These are phyloP conservation scores for Saccharomycopsis sp. DNA, from an alignment of 805 yeast genomes.

Conservation along the genomic window DNA sequence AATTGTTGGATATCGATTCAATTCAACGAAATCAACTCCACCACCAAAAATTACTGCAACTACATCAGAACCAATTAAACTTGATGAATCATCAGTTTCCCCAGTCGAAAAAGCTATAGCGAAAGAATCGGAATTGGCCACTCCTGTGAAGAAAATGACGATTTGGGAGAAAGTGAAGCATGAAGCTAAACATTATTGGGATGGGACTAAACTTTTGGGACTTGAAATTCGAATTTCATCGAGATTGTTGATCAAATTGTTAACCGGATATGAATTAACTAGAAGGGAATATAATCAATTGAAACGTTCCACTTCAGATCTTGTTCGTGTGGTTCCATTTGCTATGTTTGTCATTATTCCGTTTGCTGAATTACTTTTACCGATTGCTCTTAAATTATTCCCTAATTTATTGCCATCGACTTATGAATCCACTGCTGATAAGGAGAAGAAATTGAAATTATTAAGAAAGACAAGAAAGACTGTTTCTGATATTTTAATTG, in stretches of 20 bases:
- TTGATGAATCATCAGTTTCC: not conserved
- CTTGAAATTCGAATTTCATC: conserved; percentile 81
- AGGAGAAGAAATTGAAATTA: conserved; percentile 47
- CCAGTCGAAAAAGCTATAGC: conserved; percentile 9
- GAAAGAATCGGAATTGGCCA: not conserved
- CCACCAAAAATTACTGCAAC: conserved; percentile 1
- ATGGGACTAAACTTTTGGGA: conserved; percentile 90
- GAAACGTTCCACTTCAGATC: conserved; percentile 79
- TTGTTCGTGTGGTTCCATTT: conserved; percentile 85
- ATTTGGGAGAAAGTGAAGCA: conserved; percentile 69
- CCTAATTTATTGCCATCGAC: conserved; percentile 94
- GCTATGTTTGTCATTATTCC: conserved; percentile 86
- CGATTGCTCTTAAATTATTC: conserved; percentile 84
- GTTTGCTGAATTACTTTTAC: conserved; percentile 87
- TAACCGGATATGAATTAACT: conserved; percentile 84
- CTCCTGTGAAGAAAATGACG: not conserved
- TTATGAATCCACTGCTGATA: conserved; percentile 60
- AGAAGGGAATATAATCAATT: conserved; percentile 87
- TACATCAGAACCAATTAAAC: not conserved
- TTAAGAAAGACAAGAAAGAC: conserved; percentile 57
- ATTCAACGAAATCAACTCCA: conserved; percentile 3
- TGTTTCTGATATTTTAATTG: conserved; percentile 55
- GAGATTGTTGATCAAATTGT: conserved; percentile 71
- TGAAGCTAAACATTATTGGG: conserved; percentile 90
- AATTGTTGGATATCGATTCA: not conserved